phyloP scores from a whole-genome alignment of 495 filamentous ascomycete genomes.

The Cairneyella variabilis region DNA sequence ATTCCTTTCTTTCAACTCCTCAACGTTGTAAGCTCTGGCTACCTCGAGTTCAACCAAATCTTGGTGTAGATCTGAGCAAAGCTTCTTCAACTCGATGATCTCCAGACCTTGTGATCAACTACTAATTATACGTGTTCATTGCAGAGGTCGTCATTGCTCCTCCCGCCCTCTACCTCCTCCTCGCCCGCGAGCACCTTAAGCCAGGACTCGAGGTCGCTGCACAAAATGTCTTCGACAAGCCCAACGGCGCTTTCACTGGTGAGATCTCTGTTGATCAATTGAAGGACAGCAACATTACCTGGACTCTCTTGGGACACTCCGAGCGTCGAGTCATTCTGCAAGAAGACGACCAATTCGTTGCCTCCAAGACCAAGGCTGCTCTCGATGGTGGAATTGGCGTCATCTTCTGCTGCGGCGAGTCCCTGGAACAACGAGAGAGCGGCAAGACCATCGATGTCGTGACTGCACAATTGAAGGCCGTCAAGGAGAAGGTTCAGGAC shows the following conservation, averaged over 20 bases:
- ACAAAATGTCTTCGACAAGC: conserved; percentile 96
- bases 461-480: conserved; percentile 69
- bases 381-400: conserved; percentile 82
- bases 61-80: background rate
- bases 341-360: conserved; percentile 83
- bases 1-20: too few relatives aligned
- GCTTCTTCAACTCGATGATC: background rate
- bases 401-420: conserved; percentile 96
- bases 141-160: conserved; percentile 92
- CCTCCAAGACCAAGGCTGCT: conserved; percentile 87
- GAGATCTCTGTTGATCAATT: conserved; percentile 92
- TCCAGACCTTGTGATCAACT: background rate
- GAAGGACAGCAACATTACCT: conserved; percentile 76
- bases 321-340: conserved; percentile 84
- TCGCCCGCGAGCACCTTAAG: conserved; percentile 68
- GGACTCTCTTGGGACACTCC: conserved; percentile 88
- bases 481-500: conserved; percentile 66
- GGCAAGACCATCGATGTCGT: conserved; percentile 88
- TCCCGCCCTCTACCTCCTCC: conserved; percentile 83
- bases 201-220: conserved; percentile 70
- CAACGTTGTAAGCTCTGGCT: too few relatives aligned
- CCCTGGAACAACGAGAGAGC: conserved; percentile 83
- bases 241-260: conserved; percentile 94
- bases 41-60: background rate
- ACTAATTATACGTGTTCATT: conserved; percentile 1